These are phyloP conservation scores for Flaveria robusta DNA, from an alignment of 129 eudicot genomes.

Conservation along the genomic window DNA sequence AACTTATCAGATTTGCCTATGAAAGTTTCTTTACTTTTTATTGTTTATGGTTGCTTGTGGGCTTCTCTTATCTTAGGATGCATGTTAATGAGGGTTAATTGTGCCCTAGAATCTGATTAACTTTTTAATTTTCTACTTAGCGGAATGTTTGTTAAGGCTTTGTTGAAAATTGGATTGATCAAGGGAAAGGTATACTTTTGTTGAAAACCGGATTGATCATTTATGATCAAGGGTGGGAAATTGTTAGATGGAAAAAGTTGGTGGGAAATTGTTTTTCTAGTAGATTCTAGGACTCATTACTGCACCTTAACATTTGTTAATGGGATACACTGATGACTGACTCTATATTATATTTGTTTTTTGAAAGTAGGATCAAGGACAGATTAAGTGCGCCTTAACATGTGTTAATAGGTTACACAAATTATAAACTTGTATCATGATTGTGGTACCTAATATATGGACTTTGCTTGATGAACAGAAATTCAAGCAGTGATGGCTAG, in stretches of 20 bases:
- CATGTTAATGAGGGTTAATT: neutral
- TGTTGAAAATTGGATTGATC: neutral
- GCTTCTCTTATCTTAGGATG: neutral
- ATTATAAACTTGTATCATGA: neutral
- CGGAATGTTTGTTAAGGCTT: neutral
- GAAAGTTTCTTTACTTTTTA: neutral
- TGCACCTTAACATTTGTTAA: neutral
- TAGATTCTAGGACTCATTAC: neutral
- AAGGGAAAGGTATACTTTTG: neutral
- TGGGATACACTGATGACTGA: neutral
- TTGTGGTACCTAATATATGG: neutral
- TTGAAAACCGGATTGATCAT: neutral
- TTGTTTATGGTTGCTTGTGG: neutral
- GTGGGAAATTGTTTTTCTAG: neutral
- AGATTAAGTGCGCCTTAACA: neutral
- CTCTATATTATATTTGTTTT: neutral
- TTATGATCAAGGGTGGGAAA: neutral
- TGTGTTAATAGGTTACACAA: constrained; percentile 9
- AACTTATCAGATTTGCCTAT: neutral
- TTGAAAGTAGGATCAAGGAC: neutral
- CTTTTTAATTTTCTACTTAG: neutral
- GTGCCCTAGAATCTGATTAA: neutral
- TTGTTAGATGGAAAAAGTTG: neutral
- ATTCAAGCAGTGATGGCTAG: constrained; percentile 66
- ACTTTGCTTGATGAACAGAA: constrained; percentile 40